Percentiles rank a stretch among this genome's conserved stretches.
These are phyloP conservation scores for Aaosphaeria arxii DNA, from an alignment of 2,329 filamentous ascomycete genomes.

Conservation along the genomic window DNA sequence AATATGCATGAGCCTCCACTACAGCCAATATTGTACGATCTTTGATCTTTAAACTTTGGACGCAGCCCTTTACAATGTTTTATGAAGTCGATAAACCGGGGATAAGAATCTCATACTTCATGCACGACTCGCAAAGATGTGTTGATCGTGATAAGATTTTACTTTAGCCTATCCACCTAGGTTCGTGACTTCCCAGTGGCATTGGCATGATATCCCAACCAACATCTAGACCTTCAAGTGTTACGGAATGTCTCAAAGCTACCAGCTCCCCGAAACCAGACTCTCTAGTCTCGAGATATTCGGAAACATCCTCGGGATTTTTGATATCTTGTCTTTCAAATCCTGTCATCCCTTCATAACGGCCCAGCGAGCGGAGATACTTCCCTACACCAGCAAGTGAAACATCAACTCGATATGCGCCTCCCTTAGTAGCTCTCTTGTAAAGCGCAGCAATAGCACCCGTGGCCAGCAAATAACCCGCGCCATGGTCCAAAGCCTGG, in stretches of 20 bases:
- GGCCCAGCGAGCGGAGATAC: conserved; percentile 55
- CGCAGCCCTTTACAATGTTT: too few species aligned
- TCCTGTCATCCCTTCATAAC: conserved; percentile 44
- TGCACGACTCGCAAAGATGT: too few species aligned
- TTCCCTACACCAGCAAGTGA: conserved; percentile 56
- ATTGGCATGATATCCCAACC: conserved; percentile 55
- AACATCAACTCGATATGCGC: conserved; percentile 53
- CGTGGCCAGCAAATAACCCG: conserved; percentile 54
- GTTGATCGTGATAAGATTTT: too few species aligned
- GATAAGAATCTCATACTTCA: too few species aligned
- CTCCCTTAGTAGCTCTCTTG: conserved; percentile 43
- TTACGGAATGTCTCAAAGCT: conserved; percentile 49
- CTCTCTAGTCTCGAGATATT: conserved; percentile 44
- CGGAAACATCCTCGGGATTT: conserved; percentile 23
- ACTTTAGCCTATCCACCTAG: not conserved
- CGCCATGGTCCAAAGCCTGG: conserved; percentile 57
- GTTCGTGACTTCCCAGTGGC: conserved; percentile 31
- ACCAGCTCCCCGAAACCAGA: conserved; percentile 48
- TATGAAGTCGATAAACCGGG: too few species aligned
- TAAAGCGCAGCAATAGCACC: conserved; percentile 54
- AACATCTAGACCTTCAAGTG: conserved; percentile 44
- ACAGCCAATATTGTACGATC: too few species aligned
- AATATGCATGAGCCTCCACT: too few species aligned
- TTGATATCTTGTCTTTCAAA: conserved; percentile 41
- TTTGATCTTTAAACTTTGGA: too few species aligned